These are phyloP conservation scores for Pythium volutum DNA, from an alignment of 352 stramenopile species.

Conservation along the genomic window DNA sequence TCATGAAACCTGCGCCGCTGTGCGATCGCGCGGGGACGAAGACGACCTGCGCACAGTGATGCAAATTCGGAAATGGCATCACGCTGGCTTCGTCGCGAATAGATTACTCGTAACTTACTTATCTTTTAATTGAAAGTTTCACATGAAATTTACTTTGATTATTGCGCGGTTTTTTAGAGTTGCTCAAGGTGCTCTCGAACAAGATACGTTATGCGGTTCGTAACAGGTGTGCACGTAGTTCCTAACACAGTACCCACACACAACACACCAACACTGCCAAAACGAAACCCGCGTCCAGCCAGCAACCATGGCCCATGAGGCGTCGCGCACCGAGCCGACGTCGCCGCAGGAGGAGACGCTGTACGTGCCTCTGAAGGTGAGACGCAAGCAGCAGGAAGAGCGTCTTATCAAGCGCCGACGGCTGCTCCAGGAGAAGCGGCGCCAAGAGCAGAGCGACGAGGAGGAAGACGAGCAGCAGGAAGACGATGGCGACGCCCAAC, in stretches of 20 bases:
- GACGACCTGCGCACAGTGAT: too few species aligned
- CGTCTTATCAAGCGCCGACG: conserved; percentile 48
- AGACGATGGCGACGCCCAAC: conserved; percentile 13
- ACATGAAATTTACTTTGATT: too few species aligned
- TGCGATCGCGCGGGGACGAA: too few species aligned
- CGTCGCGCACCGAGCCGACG: background rate
- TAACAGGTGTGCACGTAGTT: background rate
- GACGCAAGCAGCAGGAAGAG: conserved; percentile 66
- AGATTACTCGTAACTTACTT: too few species aligned
- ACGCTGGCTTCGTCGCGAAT: too few species aligned
- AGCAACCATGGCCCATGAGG: background rate
- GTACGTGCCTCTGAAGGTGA: conserved; percentile 81
- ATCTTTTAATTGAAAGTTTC: too few species aligned
- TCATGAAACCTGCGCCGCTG: too few species aligned
- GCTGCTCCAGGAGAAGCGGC: conserved; percentile 50
- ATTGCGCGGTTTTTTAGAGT: too few species aligned
- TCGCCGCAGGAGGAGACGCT: conserved; percentile 37
- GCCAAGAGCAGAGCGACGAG: conserved; percentile 32
- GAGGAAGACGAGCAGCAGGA: conserved; percentile 7
- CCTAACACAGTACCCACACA: background rate
- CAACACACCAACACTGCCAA: background rate
- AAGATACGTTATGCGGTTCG: background rate
- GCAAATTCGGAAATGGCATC: too few species aligned
- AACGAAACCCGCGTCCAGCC: background rate
- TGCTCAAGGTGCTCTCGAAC: too few species aligned